A percentile compares a stretch with the other conserved stretches of the same genome.
Conservation (phyloP, 768 basidiomycete species). For the Rhodocollybia butyracea region DNA sequence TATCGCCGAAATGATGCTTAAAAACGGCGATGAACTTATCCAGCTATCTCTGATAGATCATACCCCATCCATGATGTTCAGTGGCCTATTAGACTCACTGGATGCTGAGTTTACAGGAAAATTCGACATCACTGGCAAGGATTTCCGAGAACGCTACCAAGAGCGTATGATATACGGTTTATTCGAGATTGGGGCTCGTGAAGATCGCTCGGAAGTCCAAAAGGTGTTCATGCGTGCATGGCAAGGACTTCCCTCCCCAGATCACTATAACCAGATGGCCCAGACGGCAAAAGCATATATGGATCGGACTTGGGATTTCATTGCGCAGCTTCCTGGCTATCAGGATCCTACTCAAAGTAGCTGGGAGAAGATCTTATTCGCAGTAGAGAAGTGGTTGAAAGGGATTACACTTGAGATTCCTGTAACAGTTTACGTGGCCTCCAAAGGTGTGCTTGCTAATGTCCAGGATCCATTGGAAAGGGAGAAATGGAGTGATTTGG, state of each 20-base stretch:
- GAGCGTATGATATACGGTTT: background rate
- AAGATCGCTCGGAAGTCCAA: background rate
- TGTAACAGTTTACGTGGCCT: too few species aligned
- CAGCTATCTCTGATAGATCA: constrained; percentile 15
- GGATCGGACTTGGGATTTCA: background rate
- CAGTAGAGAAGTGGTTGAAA: background rate
- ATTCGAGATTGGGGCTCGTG: background rate
- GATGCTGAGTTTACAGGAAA: background rate
- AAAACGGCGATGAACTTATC: constrained; percentile 11
- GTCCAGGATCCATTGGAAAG: too few species aligned
- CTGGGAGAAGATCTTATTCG: background rate
- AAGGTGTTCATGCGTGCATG: background rate
- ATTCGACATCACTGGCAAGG: background rate
- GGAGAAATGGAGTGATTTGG: too few species aligned
- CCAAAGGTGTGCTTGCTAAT: too few species aligned
- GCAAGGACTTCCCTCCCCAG: too few species aligned
- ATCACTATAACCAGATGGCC: background rate
- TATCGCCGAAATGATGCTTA: constrained; percentile 9
- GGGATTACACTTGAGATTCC: background rate
- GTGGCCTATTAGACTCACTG: too few species aligned
- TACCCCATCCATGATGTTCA: constrained; percentile 4
- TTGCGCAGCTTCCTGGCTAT: background rate
- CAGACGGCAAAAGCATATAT: background rate
- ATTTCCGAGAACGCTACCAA: background rate
- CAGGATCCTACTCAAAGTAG: background rate